Conservation (phyloP, 305 asterid species). For the Nicotiana rustica region DNA sequence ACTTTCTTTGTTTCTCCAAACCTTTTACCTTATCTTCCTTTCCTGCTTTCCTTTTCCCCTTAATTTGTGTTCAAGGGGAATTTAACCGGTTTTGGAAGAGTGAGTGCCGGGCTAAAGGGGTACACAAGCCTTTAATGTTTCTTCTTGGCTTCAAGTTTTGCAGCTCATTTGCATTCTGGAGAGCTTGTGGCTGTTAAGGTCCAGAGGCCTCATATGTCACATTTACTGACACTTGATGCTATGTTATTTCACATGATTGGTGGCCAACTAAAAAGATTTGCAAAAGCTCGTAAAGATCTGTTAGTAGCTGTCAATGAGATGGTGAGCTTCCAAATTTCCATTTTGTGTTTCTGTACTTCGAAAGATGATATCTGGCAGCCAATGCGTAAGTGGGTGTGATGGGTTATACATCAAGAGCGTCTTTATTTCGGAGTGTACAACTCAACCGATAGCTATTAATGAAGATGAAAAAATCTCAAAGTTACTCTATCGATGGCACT, state of each 20-base stretch:
- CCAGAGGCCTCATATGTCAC: slow-evolving; percentile 98
- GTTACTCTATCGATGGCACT: slow-evolving; percentile 4
- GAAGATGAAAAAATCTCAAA: slow-evolving; percentile 9
- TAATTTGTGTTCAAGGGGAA: slow-evolving; percentile 3
- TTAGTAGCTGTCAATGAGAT: slow-evolving; percentile 93
- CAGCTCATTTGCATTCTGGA: slow-evolving; percentile 99
- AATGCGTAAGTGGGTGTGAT: neutral
- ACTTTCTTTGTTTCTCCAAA: slow-evolving; percentile 9
- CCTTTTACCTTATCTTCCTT: neutral
- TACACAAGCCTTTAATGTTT: slow-evolving; percentile 48
- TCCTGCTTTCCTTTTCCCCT: slow-evolving; percentile 26
- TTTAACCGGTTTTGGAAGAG: slow-evolving; percentile 30
- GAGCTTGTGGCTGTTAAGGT: slow-evolving; percentile 99
- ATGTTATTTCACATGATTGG: slow-evolving; percentile 94
- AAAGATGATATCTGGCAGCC: slow-evolving; percentile 10
- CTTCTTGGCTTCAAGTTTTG: slow-evolving; percentile 74
- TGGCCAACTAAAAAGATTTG: slow-evolving; percentile 94
- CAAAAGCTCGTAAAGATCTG: slow-evolving; percentile 97
- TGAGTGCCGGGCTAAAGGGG: slow-evolving; percentile 30
- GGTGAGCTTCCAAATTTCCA: slow-evolving; percentile 63
- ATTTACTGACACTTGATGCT: slow-evolving; percentile 85
- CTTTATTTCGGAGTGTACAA: neutral
- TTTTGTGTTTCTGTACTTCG: slow-evolving; percentile 5
- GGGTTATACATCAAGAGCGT: slow-evolving; percentile 16
- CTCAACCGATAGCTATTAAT: neutral